Evolutionary conservation across 495 filamentous ascomycete genomes (phyloP).

Genomic region (Lepraria neglecta): DNA sequence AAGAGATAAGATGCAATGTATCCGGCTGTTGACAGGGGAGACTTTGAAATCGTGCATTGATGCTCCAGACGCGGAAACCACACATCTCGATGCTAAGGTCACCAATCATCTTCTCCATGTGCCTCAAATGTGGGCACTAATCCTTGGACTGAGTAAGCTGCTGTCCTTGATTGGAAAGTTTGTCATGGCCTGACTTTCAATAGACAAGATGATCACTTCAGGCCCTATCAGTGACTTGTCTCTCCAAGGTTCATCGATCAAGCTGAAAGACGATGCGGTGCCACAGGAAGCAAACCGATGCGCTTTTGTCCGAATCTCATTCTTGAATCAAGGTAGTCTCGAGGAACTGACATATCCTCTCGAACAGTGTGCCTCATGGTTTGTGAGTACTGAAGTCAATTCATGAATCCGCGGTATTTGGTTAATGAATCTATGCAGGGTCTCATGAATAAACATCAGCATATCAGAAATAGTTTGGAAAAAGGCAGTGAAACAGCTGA

Average conservation of each 20-base stretch:
- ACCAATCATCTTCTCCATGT: slow-evolving; percentile 17
- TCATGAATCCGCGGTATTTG: background rate
- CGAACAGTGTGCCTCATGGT: slow-evolving; percentile 12
- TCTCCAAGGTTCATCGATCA: slow-evolving; percentile 10
- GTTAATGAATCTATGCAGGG: background rate
- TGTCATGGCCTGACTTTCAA: background rate
- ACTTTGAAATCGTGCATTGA: background rate
- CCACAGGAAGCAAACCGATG: background rate
- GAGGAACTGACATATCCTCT: slow-evolving; percentile 6
- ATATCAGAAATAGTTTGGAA: background rate
- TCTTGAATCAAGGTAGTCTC: background rate
- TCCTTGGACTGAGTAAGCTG: slow-evolving; percentile 14
- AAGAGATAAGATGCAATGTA: slow-evolving; percentile 15
- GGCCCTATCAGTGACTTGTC: background rate
- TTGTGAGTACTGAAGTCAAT: background rate
- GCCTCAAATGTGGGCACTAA: slow-evolving; percentile 20
- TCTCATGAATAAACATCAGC: slow-evolving; percentile 10
- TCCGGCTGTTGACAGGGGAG: background rate
- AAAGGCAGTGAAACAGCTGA: background rate
- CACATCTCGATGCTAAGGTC: background rate
- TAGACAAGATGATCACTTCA: slow-evolving; percentile 12
- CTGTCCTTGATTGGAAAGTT: too few species aligned
- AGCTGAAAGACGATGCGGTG: background rate
- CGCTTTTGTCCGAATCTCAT: slow-evolving; percentile 7
- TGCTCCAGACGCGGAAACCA: background rate